These are phyloP conservation scores for Naematelia aurantialba DNA, from an alignment of 768 basidiomycete genomes.

Conservation along the genomic window DNA sequence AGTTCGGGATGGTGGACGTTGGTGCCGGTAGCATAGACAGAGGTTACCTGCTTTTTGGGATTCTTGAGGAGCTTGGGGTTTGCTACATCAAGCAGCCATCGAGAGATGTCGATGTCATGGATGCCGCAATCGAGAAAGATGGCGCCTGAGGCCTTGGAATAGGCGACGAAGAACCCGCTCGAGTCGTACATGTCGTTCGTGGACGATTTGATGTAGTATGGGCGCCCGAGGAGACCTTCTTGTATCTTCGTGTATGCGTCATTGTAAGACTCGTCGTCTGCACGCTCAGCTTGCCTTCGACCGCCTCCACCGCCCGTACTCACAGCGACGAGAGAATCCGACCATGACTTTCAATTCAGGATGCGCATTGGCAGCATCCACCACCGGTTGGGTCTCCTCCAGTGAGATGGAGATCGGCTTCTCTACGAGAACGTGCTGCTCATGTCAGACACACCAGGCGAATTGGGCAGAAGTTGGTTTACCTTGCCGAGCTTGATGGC, in stretches of 20 bases:
- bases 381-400: conserved; percentile 12
- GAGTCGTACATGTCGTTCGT: conserved; percentile 20
- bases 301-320: background rate
- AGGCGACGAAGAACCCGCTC: conserved; percentile 22
- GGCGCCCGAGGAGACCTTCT: background rate
- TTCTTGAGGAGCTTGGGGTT: background rate
- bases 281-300: background rate
- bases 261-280: conserved; percentile 25
- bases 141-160: conserved; percentile 14
- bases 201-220: conserved; percentile 8
- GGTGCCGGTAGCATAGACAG: background rate
- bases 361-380: conserved; percentile 15
- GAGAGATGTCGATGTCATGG: conserved; percentile 6
- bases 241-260: no score
- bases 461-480: background rate
- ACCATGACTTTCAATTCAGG: conserved; percentile 26
- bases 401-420: conserved; percentile 29
- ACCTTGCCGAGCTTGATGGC: background rate
- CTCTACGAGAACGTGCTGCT: conserved; percentile 27
- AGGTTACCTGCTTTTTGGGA: background rate
- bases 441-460: background rate
- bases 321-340: conserved; percentile 28
- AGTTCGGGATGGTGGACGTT: background rate
- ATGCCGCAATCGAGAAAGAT: conserved; percentile 19
- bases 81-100: conserved; percentile 1